phyloP scores from a whole-genome alignment of 805 yeast species.

The Candida nonsorbophila region DNA sequence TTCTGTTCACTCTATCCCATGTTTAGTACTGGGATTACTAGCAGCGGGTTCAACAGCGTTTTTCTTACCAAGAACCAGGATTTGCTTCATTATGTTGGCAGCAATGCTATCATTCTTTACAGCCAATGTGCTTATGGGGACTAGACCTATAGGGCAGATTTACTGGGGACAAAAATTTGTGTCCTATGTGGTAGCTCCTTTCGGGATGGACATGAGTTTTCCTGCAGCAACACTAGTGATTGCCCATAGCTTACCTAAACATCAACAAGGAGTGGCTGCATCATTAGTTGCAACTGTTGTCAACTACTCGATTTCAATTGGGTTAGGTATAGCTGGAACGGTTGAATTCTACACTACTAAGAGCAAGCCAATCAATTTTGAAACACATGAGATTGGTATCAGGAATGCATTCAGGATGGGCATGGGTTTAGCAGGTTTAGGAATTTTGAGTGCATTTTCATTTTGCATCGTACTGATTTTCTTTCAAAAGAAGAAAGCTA shows the following conservation, averaged over 20 bases:
- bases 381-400: conserved; percentile 15
- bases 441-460: conserved; percentile 14
- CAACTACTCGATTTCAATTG: conserved; percentile 53
- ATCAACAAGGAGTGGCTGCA: conserved; percentile 75
- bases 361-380: conserved; percentile 9
- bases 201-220: conserved; percentile 77
- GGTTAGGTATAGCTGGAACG: conserved; percentile 30
- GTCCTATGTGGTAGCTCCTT: conserved; percentile 47
- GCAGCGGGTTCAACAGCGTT: conserved; percentile 51
- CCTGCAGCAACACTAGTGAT: conserved; percentile 68
- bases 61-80: conserved; percentile 39
- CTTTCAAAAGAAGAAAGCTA: too few relatives aligned
- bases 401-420: conserved; percentile 24
- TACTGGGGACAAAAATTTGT: conserved; percentile 60
- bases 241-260: conserved; percentile 51
- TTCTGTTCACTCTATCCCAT: conserved; percentile 16
- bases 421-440: conserved; percentile 29
- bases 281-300: conserved; percentile 66
- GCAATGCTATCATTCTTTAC: conserved; percentile 50
- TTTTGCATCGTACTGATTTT: too few relatives aligned
- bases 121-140: conserved; percentile 47
- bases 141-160: conserved; percentile 53
- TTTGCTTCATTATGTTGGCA: conserved; percentile 44
- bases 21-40: conserved; percentile 43
- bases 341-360: conserved; percentile 23